Evolutionary conservation across 2,329 filamentous ascomycete species (phyloP), one percentile per base, ranked within the genome.

Genomic region (Phoma sp.): DNA sequence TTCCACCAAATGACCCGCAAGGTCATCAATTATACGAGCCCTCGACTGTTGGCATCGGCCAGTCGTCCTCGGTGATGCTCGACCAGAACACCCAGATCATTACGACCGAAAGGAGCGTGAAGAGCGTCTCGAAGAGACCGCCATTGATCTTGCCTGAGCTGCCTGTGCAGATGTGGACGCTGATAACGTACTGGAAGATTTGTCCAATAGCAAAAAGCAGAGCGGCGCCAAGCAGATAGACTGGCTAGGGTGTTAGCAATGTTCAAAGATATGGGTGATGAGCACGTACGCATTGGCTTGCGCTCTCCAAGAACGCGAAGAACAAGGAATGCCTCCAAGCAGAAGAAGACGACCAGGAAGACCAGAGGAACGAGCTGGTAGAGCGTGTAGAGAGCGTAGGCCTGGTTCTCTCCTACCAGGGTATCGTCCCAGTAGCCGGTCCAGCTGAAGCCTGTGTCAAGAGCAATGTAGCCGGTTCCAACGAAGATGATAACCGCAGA

Each of bases 21-120:
- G 36, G 43, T 47, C 25, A 49, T 70, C 53, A 74, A 55, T 72
- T 73, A 61, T 79, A 79, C 25, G 73, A 69, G 59, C 72, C 77
- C 7, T 69, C 66, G 7, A 74, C 69, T 7, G 72, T 69, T 15
- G 82, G 80, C 74, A 84, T 81, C 2, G 93, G 92, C 95, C 95
- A 99, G 79, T 97, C 93, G 69, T 99, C 95, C 77, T 99, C 95
- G 14, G 95, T 99, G 68, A 99, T 99, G 78, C 92, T 97, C 39
- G 92, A 96, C 95, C 95, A 99, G 81, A 99, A 99, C 52, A 91
- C 76, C 93, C 95, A 99, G 61, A 97, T 79, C 77, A 86, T 86
- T 15, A 91, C 82, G 4, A 99, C 92, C 0, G 93, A 83, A 11
- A 93, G 78, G 1, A 97, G 81, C 0, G 93, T 98, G 78, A 99